Percentiles rank a stretch among this genome's conserved stretches.
These are phyloP conservation scores for Tilletia caries DNA, from an alignment of 1,284 basidiomycete species.

Conservation along the genomic window DNA sequence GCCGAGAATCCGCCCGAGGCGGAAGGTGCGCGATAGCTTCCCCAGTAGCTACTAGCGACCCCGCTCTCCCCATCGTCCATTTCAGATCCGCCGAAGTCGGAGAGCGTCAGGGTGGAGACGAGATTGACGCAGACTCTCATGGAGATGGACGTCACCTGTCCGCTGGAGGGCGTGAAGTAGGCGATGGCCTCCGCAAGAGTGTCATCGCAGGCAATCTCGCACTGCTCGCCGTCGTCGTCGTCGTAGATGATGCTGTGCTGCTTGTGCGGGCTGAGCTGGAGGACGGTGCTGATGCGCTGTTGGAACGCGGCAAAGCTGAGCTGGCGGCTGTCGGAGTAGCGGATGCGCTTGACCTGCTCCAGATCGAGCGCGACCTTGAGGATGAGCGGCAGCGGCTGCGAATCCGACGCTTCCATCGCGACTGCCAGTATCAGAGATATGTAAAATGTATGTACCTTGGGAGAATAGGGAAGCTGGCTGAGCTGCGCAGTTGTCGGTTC, in stretches of 20 bases:
- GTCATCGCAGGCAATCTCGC: constrained; percentile 15
- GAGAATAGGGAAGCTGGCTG: too few species aligned
- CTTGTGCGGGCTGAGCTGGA: constrained; percentile 10
- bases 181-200: constrained; percentile 10
- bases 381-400: constrained; percentile 11
- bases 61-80: constrained; percentile 1
- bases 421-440: too few species aligned
- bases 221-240: constrained; percentile 16
- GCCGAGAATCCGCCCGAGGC: neutral
- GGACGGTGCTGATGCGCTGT: neutral
- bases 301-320: constrained; percentile 6
- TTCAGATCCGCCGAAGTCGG: constrained; percentile 9
- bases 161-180: constrained; percentile 12
- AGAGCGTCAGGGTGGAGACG: constrained; percentile 9
- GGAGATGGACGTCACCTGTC: constrained; percentile 4
- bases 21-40: constrained; percentile 6
- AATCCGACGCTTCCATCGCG: neutral
- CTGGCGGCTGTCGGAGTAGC: constrained; percentile 8
- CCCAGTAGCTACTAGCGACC: constrained; percentile 10
- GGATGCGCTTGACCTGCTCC: constrained; percentile 11
- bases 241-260: constrained; percentile 14
- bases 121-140: constrained; percentile 7
- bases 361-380: neutral
- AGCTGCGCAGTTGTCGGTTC: too few species aligned
- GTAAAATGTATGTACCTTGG: too few species aligned